These are phyloP conservation scores for Coniochaeta hoffmannii DNA, from an alignment of 2,329 filamentous ascomycete species.

Conservation along the genomic window DNA sequence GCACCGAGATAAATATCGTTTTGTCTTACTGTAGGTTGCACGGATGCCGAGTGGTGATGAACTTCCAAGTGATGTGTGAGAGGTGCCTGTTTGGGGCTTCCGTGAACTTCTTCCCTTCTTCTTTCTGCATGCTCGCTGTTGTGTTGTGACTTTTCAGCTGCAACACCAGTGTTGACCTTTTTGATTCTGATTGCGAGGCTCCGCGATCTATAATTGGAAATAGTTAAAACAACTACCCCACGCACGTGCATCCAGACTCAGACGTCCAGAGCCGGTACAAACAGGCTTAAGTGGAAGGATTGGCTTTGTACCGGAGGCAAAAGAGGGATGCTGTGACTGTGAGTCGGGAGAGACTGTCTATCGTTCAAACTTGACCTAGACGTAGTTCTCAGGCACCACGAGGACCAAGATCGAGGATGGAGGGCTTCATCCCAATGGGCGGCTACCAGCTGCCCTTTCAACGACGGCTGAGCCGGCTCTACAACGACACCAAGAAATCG, in stretches of 20 bases:
- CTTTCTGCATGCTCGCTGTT: no score
- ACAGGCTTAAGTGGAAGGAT: no score
- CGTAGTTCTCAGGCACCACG: not conserved
- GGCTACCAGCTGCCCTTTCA: slow-evolving; percentile 52
- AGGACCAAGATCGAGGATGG: not conserved
- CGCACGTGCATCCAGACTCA: no score
- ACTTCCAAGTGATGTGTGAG: not conserved
- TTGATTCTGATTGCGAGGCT: not conserved
- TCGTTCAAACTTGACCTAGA: not conserved
- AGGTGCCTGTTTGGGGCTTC: not conserved
- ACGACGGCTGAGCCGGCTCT: slow-evolving; percentile 61
- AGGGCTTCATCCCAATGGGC: slow-evolving; percentile 30
- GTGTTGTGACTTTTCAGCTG: not conserved
- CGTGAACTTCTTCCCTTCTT: not conserved
- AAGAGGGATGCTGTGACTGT: not conserved
- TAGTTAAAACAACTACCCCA: no score
- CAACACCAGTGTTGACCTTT: not conserved
- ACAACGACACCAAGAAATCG: slow-evolving; percentile 74
- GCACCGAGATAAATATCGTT: slow-evolving; percentile 18
- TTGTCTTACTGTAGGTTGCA: not conserved
- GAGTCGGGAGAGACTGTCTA: not conserved
- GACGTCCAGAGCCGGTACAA: no score
- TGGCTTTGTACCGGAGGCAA: not conserved
- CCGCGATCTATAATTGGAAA: not conserved
- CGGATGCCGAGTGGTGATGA: no score